Evolutionary conservation across 1,284 basidiomycete species (phyloP), one percentile per base, ranked within the genome.

Genomic region (Cryptococcus jaspeensis): DNA sequence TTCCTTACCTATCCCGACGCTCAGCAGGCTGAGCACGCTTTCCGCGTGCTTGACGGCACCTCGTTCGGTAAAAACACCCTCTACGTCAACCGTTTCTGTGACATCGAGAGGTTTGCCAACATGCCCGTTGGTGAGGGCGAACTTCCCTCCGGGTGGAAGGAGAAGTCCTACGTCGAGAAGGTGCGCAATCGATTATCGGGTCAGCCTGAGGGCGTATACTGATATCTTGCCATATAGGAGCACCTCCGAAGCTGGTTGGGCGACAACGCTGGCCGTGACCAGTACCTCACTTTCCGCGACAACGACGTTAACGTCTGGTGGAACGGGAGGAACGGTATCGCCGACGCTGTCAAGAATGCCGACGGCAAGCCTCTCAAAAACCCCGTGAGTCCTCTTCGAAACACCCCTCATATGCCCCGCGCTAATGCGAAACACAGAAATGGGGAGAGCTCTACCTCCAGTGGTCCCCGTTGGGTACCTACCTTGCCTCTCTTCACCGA

Each of bases 401-500:
- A 28, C 20, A 13, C 18, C 2, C 50, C 55, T 67, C 41, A 59
- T 45, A 43, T 38, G 22, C 28, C 28, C 9, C 4, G 9, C 13
- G 16, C 13, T 42, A 2, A 4, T 22, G 22, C 22, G 5, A 22
- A 37, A 32, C 39, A 25, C 71, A 90, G 86, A 87, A 89, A 74
- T 99, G 96, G 93, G 97, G 92, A 70, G 93, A 99, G 72, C 87
- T 96, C 44, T 99, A 98, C 79, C 88, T 94, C 42, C 89, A 91
- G 50, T 99, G 96, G 96, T 98, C 96, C 38, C 94, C 95, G 36
- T 83, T 89, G 58, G 96, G 96, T 53, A 98, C 95, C 22, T 92
- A 88, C 75, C 83, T 99, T 60, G 88, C 93, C 47, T 96, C 96
- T 9, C 84, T 98, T 56, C 96, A 98, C 77, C 85, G 91, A 45